phyloP scores from a whole-genome alignment of 1,139 yeast species.

The Zygosaccharomyces pseudobailii region DNA sequence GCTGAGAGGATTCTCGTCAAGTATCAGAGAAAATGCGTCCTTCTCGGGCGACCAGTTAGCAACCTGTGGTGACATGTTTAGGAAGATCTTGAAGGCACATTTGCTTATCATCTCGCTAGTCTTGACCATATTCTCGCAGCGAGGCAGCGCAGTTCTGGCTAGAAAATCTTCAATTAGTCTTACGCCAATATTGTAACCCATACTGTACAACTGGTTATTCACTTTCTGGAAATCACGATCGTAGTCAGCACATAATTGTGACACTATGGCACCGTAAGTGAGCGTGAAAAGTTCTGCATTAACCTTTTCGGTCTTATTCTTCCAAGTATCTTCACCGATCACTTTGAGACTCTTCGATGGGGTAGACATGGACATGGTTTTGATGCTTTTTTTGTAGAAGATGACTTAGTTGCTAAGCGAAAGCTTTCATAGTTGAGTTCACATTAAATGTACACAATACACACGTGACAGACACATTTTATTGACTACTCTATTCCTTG shows the following conservation, averaged over 20 bases:
- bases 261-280: conserved; percentile 90
- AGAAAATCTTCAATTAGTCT: conserved; percentile 89
- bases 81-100: conserved; percentile 84
- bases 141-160: conserved; percentile 76
- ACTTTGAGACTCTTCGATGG: conserved; percentile 37
- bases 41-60: conserved; percentile 76
- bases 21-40: conserved; percentile 64
- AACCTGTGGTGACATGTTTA: conserved; percentile 73
- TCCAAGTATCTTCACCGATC: conserved; percentile 90
- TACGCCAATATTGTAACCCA: conserved; percentile 95
- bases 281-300: conserved; percentile 89
- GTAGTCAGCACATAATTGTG: conserved; percentile 86
- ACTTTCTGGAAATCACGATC: conserved; percentile 72
- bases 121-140: conserved; percentile 76
- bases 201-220: conserved; percentile 75
- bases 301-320: conserved; percentile 79
- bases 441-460: not conserved
- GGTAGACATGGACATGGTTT: conserved; percentile 1
- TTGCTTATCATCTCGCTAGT: conserved; percentile 84
- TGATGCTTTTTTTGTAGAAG: not conserved
- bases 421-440: not conserved
- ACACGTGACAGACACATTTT: not conserved
- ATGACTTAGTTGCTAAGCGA: not conserved
- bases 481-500: conserved; percentile 6
- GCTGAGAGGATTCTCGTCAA: conserved; percentile 85